Base-by-base conservation (phyloP, 352 stramenopile genomes). In the Phytophthora palmivora region DNA sequence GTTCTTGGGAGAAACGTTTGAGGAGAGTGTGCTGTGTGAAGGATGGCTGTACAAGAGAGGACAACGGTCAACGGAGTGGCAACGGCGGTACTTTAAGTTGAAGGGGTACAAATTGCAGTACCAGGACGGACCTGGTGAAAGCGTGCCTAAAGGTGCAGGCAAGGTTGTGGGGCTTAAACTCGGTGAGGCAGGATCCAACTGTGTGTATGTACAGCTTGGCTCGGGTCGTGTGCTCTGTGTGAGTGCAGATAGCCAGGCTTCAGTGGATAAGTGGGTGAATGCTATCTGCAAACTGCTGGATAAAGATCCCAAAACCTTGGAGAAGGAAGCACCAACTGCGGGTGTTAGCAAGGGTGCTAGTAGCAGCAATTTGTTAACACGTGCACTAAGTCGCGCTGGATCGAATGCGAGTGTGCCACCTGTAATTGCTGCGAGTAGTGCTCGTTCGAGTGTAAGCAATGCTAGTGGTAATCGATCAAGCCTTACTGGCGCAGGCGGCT, bases 81-180 rank as follows among this genome's bases (percentile, higher is more conserved):
- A 89, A 48, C 80, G 83, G 26, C 75, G 81, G 2, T 95, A 86
- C 63, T 95, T 95, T 58, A 90, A 75, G 41, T 63, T 95, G n/a
- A 81, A 77, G 4, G 68, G 68, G 2, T 79, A 75, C 9, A 70
- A 79, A 21, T 54, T 95, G n/a, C 64, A 80, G 57, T 95, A 91
- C 45, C 62, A 76, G 5, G 81, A 93, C 18, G 74, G 74, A 30
- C 82, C 84, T 32, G 77, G 78, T 3, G 82, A 89, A n/a, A 76
- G 67, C 38, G 72, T 79, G 8, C 63, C 78, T 0, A 89, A 83
- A 32, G 84, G 81, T 9, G 74, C 76, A 54, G 87, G 83, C 14
- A 79, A 73, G 3, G 76, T 93, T 5, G 67, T 89, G 16, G 80
- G 86, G 6, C 51, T 95, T 9, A 78, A 78, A 33, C 62, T 93